phyloP scores from a whole-genome alignment of 2,329 filamentous ascomycete genomes.

The Cordyceps sp. region DNA sequence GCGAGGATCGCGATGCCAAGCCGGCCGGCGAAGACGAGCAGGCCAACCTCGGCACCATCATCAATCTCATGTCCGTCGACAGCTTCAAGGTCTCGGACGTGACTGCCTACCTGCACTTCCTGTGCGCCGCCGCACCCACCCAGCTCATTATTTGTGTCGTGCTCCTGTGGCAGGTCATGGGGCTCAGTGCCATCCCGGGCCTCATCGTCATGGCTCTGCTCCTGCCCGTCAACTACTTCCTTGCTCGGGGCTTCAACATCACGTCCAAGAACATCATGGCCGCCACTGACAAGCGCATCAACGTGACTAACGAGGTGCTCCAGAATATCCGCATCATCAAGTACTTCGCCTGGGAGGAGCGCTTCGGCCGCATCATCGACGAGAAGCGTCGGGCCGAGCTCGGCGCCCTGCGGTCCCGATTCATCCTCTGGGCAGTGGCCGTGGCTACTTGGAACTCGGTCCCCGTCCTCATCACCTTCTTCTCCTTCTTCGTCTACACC shows the following conservation, averaged over 20 bases:
- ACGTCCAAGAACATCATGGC: slow-evolving; percentile 85
- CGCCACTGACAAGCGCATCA: slow-evolving; percentile 88
- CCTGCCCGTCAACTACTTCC: slow-evolving; percentile 75
- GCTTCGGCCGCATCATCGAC: slow-evolving; percentile 72
- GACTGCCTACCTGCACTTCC: slow-evolving; percentile 85
- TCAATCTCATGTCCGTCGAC: slow-evolving; percentile 98
- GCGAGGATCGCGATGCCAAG: slow-evolving; percentile 20
- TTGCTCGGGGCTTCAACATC: slow-evolving; percentile 69
- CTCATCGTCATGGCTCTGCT: slow-evolving; percentile 81
- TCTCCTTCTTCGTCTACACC: slow-evolving; percentile 90
- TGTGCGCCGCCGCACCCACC: slow-evolving; percentile 82
- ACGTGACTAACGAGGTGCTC: slow-evolving; percentile 89
- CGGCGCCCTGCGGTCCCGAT: slow-evolving; percentile 60
- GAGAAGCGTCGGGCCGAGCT: slow-evolving; percentile 76
- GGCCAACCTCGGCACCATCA: slow-evolving; percentile 92
- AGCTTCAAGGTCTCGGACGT: slow-evolving; percentile 97
- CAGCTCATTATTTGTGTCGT: slow-evolving; percentile 69
- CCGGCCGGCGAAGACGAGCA: slow-evolving; percentile 41
- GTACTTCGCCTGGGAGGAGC: slow-evolving; percentile 95
- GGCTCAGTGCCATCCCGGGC: slow-evolving; percentile 83
- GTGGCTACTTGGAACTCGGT: slow-evolving; percentile 95
- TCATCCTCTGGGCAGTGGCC: slow-evolving; percentile 79
- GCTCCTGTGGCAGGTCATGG: slow-evolving; percentile 79
- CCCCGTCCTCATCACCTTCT: slow-evolving; percentile 86
- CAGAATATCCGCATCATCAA: slow-evolving; percentile 99